Percentiles rank a stretch among this genome's conserved stretches.
Conservation (phyloP, 192 early-diverging fungal species). For the Backusella mclennaniae region DNA sequence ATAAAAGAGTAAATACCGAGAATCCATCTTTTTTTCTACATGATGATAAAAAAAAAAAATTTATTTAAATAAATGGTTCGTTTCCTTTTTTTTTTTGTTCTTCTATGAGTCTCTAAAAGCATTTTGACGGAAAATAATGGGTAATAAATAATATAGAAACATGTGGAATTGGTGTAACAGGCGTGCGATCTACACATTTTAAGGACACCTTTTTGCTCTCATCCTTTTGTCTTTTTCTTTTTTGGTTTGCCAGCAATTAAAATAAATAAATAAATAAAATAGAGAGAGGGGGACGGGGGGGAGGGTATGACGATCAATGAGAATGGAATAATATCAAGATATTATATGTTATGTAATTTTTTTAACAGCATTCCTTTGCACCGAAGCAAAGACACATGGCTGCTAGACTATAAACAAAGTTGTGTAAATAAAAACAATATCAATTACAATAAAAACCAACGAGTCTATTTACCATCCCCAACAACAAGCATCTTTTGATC, state of each 20-base stretch:
- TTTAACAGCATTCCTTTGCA: constrained; percentile 21
- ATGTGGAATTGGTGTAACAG: background rate
- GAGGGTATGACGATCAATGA: background rate
- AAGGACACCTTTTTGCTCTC: background rate
- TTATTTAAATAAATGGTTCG: background rate
- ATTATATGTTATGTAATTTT: background rate
- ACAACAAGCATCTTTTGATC: constrained; percentile 19
- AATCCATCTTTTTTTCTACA: background rate
- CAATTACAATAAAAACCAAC: background rate
- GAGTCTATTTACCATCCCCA: constrained; percentile 18
- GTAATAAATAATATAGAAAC: background rate
- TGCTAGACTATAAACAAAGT: constrained; percentile 6
- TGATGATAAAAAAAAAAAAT: background rate
- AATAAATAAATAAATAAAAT: background rate
- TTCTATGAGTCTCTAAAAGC: background rate
- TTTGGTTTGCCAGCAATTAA: constrained; percentile 7
- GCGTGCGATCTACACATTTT: background rate
- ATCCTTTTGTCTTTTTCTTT: background rate
- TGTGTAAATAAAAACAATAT: background rate
- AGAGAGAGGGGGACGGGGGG: background rate
- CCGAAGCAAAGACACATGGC: constrained; percentile 17
- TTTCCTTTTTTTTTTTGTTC: background rate
- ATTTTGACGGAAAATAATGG: background rate
- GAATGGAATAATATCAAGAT: background rate
- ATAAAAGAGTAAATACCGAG: background rate